Evolutionary conservation across 2,329 filamentous ascomycete species (phyloP).

Genomic region (Aspergillus tanneri): DNA sequence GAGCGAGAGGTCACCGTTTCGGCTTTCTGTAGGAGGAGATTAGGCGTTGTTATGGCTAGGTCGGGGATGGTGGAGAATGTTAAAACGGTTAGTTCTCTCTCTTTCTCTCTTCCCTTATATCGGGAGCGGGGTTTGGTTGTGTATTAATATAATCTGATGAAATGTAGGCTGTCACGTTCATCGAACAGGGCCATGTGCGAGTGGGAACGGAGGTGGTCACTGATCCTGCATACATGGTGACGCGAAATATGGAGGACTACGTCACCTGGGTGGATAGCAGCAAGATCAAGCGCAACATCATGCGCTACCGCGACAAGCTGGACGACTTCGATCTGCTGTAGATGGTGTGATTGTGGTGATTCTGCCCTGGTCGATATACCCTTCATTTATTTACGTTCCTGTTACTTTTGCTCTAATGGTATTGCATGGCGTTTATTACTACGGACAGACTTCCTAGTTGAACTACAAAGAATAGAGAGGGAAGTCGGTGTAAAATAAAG

Average conservation of each 20-base stretch:
- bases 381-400: constrained; percentile 8
- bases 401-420: constrained; percentile 4
- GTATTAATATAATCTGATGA: constrained; percentile 12
- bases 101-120: constrained; percentile 11
- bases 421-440: constrained; percentile 17
- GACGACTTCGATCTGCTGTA: constrained; percentile 94
- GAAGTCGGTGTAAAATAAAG: background rate
- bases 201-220: constrained; percentile 88
- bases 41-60: constrained; percentile 89
- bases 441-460: no score
- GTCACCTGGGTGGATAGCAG: constrained; percentile 94
- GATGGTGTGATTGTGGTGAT: background rate
- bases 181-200: constrained; percentile 91
- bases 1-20: constrained; percentile 87
- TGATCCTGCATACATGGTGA: constrained; percentile 86
- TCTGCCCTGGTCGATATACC: constrained; percentile 12
- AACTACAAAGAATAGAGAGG: no score
- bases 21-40: constrained; percentile 76
- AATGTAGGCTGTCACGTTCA: constrained; percentile 62
- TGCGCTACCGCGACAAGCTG: constrained; percentile 90
- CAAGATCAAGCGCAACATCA: constrained; percentile 95
- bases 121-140: background rate
- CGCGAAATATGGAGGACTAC: constrained; percentile 88
- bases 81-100: constrained; percentile 59
- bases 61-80: constrained; percentile 90